These are phyloP conservation scores for Pleurotus ostreatus DNA, from an alignment of 768 basidiomycete genomes.

Conservation along the genomic window DNA sequence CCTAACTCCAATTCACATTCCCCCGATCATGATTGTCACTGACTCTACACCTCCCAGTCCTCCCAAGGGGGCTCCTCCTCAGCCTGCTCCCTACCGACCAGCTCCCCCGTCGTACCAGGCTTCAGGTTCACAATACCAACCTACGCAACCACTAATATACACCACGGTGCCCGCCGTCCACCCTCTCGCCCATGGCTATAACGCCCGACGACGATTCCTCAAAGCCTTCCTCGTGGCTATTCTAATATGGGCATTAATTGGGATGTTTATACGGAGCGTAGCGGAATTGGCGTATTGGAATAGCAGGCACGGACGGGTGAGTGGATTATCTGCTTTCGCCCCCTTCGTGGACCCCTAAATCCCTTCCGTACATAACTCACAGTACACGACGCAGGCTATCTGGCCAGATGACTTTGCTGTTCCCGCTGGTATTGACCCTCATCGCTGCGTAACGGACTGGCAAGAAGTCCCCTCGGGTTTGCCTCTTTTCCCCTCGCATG, in stretches of 20 bases:
- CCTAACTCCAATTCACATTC: not conserved
- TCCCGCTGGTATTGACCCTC: not conserved
- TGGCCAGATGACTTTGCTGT: conserved; percentile 8
- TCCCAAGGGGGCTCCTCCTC: not conserved
- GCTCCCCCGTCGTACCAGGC: conserved; percentile 1
- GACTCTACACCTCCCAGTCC: not conserved
- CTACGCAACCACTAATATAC: not conserved
- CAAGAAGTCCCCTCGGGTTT: not conserved
- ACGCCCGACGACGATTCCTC: not conserved
- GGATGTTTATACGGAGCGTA: conserved; percentile 1
- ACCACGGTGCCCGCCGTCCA: not conserved
- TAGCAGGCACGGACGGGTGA: conserved; percentile 2
- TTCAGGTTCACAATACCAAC: not conserved
- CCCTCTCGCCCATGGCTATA: not conserved
- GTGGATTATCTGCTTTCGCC: not conserved
- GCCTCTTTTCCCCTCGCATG: conserved; percentile 13
- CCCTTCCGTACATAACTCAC: not conserved
- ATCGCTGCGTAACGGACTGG: conserved; percentile 11
- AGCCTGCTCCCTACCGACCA: not conserved
- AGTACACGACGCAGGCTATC: conserved; percentile 6
- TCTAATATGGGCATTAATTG: conserved; percentile 4
- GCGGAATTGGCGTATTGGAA: conserved; percentile 6
- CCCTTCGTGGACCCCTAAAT: not conserved
- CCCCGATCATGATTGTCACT: conserved; percentile 1
- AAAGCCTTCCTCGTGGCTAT: conserved; percentile 3